Evolutionary conservation across 768 basidiomycete species (phyloP).

Genomic region (Pleurotus platypus): DNA sequence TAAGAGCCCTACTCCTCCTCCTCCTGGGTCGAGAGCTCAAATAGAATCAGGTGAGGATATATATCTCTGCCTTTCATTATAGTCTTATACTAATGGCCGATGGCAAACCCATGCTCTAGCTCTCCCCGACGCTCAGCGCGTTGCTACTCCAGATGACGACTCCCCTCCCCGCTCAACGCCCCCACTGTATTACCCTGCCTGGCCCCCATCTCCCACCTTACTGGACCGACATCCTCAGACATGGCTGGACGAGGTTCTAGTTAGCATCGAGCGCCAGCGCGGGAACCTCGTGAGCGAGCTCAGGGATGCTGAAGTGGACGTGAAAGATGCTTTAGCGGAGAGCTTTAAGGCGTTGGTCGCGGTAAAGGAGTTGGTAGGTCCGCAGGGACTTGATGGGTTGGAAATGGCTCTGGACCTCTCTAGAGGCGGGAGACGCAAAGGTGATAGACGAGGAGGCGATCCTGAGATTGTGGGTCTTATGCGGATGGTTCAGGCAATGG

Average conservation of each 20-base stretch:
- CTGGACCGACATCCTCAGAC: not conserved
- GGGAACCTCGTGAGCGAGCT: not conserved
- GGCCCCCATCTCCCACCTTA: not conserved
- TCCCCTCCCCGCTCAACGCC: conserved; percentile 1
- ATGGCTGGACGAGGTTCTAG: conserved; percentile 2
- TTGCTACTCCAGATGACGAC: not conserved
- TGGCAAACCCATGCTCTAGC: not conserved
- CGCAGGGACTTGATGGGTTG: not conserved
- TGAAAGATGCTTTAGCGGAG: not conserved
- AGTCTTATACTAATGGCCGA: not conserved
- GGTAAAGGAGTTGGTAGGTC: not conserved
- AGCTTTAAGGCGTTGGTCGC: not conserved
- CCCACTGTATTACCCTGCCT: not conserved
- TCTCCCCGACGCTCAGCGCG: not conserved
- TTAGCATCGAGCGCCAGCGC: not conserved
- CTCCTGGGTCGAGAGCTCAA: not conserved
- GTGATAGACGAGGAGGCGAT: not conserved
- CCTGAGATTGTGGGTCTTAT: not conserved
- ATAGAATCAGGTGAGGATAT: not conserved
- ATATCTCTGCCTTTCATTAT: not conserved
- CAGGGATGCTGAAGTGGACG: not conserved
- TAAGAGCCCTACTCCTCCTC: not conserved
- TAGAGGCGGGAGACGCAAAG: not conserved
- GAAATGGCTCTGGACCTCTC: not conserved
- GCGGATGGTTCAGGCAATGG: not conserved